Conservation (phyloP, 139 green algal genomes). For the Desmodesmus armatus region DNA sequence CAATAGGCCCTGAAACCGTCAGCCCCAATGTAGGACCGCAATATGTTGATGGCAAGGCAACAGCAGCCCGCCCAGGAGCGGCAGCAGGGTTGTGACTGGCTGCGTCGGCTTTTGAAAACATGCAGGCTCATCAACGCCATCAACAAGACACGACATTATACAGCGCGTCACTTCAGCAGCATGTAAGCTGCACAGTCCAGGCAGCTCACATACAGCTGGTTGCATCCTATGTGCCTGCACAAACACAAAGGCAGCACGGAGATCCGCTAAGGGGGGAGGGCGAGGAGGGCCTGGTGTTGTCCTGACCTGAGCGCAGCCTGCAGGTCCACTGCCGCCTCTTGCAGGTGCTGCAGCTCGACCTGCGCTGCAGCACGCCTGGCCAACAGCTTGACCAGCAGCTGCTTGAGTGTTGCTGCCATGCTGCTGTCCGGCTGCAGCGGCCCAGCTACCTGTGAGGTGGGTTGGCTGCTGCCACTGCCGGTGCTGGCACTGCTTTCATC, state of each 20-base stretch:
- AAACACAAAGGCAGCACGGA: no score
- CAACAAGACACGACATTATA: neutral
- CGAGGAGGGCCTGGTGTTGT: no score
- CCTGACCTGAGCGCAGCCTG: slow-evolving; percentile 44
- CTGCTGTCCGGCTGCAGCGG: neutral
- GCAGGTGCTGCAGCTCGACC: slow-evolving; percentile 38
- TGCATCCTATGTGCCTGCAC: no score
- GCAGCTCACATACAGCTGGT: no score
- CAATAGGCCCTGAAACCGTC: neutral
- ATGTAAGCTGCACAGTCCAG: no score
- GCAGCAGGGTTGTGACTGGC: no score
- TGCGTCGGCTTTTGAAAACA: neutral
- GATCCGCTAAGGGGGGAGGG: no score
- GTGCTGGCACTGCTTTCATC: no score
- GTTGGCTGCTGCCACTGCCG: no score
- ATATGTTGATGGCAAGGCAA: neutral
- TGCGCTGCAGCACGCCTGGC: slow-evolving; percentile 33
- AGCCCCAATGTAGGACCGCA: no score
- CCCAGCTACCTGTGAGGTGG: neutral
- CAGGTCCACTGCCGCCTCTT: slow-evolving; percentile 36
- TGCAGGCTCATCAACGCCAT: neutral
- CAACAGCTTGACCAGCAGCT: slow-evolving; percentile 45
- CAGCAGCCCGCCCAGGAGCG: neutral
- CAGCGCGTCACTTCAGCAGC: no score
- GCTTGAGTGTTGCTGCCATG: neutral